Conservation (phyloP, 2,329 filamentous ascomycete species). For the Tolypocladium amazonense region DNA sequence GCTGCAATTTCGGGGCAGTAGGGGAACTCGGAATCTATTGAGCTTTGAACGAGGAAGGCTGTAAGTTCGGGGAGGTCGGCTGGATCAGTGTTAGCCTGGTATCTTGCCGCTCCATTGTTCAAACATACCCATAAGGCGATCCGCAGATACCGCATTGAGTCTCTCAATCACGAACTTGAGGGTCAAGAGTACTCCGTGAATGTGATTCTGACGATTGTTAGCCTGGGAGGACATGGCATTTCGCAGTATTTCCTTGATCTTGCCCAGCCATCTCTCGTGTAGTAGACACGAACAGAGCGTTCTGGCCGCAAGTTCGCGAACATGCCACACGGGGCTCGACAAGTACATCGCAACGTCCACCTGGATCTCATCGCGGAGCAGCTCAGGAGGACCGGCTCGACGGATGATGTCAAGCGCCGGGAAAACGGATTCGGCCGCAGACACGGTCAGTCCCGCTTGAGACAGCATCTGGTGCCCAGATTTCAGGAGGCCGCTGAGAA, state of each 20-base stretch:
- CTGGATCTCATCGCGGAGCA: conserved; percentile 43
- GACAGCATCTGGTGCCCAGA: conserved; percentile 35
- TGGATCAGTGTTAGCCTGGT: conserved; percentile 7
- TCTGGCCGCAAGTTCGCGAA: conserved; percentile 69
- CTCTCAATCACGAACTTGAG: conserved; percentile 47
- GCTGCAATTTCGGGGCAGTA: conserved; percentile 31
- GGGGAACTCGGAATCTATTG: conserved; percentile 11
- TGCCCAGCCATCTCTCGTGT: conserved; percentile 35
- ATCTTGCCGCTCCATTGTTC: no score
- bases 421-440: conserved; percentile 61
- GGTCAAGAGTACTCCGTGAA: conserved; percentile 49
- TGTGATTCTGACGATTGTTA: conserved; percentile 32
- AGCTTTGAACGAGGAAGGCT: conserved; percentile 16
- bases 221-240: conserved; percentile 14
- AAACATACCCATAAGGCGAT: conserved; percentile 30
- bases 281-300: conserved; percentile 56
- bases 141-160: conserved; percentile 33
- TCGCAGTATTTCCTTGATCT: conserved; percentile 26
- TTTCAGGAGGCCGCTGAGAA: conserved; percentile 53
- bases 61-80: conserved; percentile 19
- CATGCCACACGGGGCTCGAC: conserved; percentile 64
- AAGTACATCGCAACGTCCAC: conserved; percentile 51
- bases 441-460: conserved; percentile 19
- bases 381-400: conserved; percentile 54
- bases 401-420: conserved; percentile 74